phyloP scores from a whole-genome alignment of 257 asterid species.

The Buddleja alternifolia region DNA sequence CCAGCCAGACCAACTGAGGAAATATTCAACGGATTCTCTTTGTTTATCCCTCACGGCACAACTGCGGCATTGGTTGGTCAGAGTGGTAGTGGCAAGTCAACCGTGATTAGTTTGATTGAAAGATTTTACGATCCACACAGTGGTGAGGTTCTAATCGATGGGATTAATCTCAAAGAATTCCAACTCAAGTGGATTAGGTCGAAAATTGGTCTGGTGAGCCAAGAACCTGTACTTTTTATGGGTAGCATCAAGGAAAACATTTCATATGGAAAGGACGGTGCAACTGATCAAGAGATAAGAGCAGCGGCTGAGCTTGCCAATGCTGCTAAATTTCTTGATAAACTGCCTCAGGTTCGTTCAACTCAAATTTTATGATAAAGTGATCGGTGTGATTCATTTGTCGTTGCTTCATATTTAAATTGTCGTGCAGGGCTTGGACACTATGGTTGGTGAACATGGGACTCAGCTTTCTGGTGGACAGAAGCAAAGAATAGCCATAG shows the following conservation, averaged over 20 bases:
- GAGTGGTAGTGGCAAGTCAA: slow-evolving; percentile 91
- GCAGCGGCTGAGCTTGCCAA: slow-evolving; percentile 70
- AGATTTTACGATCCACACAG: slow-evolving; percentile 79
- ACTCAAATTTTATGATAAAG: not conserved
- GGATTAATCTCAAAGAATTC: slow-evolving; percentile 67
- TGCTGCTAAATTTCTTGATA: slow-evolving; percentile 79
- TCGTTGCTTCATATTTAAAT: slow-evolving; percentile 18
- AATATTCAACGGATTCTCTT: slow-evolving; percentile 69
- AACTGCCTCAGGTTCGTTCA: slow-evolving; percentile 67
- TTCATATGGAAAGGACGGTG: slow-evolving; percentile 73
- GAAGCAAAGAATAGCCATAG: slow-evolving; percentile 86
- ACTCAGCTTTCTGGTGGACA: slow-evolving; percentile 95
- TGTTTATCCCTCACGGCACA: slow-evolving; percentile 63
- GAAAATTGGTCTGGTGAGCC: slow-evolving; percentile 85
- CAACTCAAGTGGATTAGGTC: slow-evolving; percentile 88
- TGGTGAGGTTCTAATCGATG: slow-evolving; percentile 79
- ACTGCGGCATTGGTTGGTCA: slow-evolving; percentile 89
- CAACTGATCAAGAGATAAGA: slow-evolving; percentile 66
- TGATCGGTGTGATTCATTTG: not conserved
- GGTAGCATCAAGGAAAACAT: slow-evolving; percentile 83
- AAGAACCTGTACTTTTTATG: slow-evolving; percentile 76
- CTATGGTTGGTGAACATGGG: slow-evolving; percentile 87
- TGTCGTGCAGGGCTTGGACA: slow-evolving; percentile 63
- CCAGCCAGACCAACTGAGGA: slow-evolving; percentile 82
- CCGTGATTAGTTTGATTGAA: slow-evolving; percentile 75